Percentiles rank a stretch among this genome's conserved stretches.
Evolutionary conservation across 352 stramenopile species (phyloP).

Genomic region (Phytophthora tentaculata): DNA sequence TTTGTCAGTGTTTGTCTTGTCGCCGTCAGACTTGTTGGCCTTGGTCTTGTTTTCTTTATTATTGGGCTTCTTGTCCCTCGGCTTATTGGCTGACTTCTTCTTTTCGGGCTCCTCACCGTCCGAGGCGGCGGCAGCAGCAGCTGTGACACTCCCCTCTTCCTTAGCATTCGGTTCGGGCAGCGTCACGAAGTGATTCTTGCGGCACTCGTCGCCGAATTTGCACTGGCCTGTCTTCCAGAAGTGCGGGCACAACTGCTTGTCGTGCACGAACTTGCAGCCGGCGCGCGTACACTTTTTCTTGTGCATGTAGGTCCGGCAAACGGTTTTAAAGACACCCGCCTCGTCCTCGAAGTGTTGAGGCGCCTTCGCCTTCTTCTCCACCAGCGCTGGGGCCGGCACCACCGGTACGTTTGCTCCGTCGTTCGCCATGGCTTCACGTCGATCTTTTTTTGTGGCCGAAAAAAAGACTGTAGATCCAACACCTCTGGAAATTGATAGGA

Average conservation of each 20-base stretch:
- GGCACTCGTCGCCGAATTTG: slow-evolving; percentile 62
- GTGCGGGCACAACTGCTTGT: slow-evolving; percentile 50
- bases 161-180: slow-evolving; percentile 18
- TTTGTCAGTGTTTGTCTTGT: slow-evolving; percentile 8
- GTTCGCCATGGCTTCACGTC: slow-evolving; percentile 22
- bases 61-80: slow-evolving; percentile 6
- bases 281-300: slow-evolving; percentile 38
- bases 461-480: not conserved
- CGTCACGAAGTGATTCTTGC: slow-evolving; percentile 64
- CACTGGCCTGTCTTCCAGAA: slow-evolving; percentile 61
- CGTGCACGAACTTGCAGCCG: slow-evolving; percentile 60
- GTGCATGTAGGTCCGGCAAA: slow-evolving; percentile 65
- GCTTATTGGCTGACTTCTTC: slow-evolving; percentile 20
- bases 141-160: slow-evolving; percentile 1
- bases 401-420: slow-evolving; percentile 8
- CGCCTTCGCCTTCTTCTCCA: slow-evolving; percentile 23
- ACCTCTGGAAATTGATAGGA: slow-evolving; percentile 6
- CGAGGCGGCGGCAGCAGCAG: not conserved
- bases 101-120: slow-evolving; percentile 25
- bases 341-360: slow-evolving; percentile 56
- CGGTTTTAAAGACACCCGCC: slow-evolving; percentile 62
- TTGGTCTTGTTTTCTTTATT: not conserved
- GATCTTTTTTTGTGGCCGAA: slow-evolving; percentile 17
- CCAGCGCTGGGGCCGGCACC: slow-evolving; percentile 1
- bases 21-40: slow-evolving; percentile 7